Percentiles rank a stretch among this genome's conserved stretches.
These are phyloP conservation scores for Penicillium angulare DNA, from an alignment of 495 filamentous ascomycete genomes.

Conservation along the genomic window DNA sequence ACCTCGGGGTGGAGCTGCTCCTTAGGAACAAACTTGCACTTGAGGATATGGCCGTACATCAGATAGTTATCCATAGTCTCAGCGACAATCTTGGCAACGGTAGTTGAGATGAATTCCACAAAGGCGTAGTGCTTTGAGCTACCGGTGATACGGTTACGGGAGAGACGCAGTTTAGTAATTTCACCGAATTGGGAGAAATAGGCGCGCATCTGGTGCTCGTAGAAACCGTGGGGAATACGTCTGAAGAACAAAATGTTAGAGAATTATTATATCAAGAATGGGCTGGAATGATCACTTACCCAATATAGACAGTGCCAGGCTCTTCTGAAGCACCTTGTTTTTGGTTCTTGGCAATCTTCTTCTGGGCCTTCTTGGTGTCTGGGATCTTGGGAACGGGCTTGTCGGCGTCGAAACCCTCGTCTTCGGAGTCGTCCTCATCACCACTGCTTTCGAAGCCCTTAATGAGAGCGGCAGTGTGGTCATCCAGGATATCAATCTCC, in stretches of 20 bases:
- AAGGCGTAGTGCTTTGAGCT: constrained; percentile 89
- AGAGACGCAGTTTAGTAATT: constrained; percentile 77
- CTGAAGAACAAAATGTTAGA: constrained; percentile 28
- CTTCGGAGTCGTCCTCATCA: constrained; percentile 55
- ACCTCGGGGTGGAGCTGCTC: constrained; percentile 76
- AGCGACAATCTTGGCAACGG: constrained; percentile 84
- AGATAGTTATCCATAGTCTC: constrained; percentile 98
- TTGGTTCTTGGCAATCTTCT: constrained; percentile 51
- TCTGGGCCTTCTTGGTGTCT: constrained; percentile 62
- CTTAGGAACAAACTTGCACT: constrained; percentile 72
- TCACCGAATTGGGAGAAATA: constrained; percentile 97
- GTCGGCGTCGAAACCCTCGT: constrained; percentile 54
- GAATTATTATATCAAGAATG: neutral
- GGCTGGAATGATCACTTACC: constrained; percentile 33
- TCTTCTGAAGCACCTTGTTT: constrained; percentile 39
- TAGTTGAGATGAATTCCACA: constrained; percentile 75
- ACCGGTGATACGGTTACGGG: constrained; percentile 86
- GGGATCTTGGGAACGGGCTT: constrained; percentile 59
- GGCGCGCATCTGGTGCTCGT: constrained; percentile 87
- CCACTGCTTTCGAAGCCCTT: constrained; percentile 81
- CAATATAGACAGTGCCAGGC: constrained; percentile 83
- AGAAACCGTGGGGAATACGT: constrained; percentile 91
- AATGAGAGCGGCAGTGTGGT: constrained; percentile 68
- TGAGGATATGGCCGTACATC: constrained; percentile 87
- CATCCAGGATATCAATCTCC: constrained; percentile 52